Base-by-base conservation (phyloP, 768 basidiomycete genomes). In the Dendrothele bispora region DNA sequence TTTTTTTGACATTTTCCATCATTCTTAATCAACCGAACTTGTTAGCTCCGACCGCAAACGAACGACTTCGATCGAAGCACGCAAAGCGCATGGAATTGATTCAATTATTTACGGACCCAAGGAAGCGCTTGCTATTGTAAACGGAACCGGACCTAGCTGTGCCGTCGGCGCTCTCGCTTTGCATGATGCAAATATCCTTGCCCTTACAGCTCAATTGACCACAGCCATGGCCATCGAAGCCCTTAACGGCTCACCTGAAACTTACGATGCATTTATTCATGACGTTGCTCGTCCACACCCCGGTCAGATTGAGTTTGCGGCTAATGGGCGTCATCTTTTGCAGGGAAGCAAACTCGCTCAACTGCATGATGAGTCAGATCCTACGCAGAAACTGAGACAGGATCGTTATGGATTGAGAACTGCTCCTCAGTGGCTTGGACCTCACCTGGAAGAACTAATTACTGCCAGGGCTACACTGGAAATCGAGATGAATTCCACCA, bases 361-460 rank as follows among this genome's bases (percentile, higher is more conserved):
- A 8, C 5, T 27, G 11, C 27, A 43, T 18, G 25, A 26, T 20
- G 41, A 43, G 14, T 26, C 25, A 20, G 41, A 43, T 43, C 41
- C 41, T 12, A 30, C 28, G n/a, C 18, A 26, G 10, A 60, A 75
- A 35, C 70, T 83, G 21, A 69, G 83, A 34, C 82, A 83, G 59
- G 82, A 84, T 53, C 69, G 83, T 12, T 76, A 74, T 52, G 56
- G 68, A 22, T 66, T 78, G 27, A 69, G 77, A 24, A 78, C 77
- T 5, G 14, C 27, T 1, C 72, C 80, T 3, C 82, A 83, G 60
- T 83, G 77, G 68, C 56, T 84, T 24, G 83, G 82, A 11, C 82
- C 83, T 6, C 77, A 79, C 52, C 65, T 82, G 25, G 79, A 81
- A 56, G 79, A 80, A 46, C 66, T 83, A 43, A 59, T 78, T 5